Base-by-base conservation (phyloP, 495 filamentous ascomycete genomes). In the Aspergillus biplanus region DNA sequence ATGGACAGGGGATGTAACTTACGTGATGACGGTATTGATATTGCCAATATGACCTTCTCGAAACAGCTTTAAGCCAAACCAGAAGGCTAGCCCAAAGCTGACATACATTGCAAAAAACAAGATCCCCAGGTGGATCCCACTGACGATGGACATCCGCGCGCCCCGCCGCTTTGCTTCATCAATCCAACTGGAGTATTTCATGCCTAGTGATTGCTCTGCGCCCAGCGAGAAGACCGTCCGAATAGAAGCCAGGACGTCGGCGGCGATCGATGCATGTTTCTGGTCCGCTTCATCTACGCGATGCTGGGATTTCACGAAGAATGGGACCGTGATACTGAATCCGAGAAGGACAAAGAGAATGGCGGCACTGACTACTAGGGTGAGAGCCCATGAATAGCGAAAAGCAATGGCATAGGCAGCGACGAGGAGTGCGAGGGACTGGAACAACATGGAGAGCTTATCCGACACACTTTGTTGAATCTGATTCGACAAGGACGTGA, bases 391-490 rank as follows among this genome's bases (percentile, higher is more conserved):
- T 16, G 81, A 80, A 16, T 82, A 71, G 8, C 71, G 68, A 63
- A 86, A 84, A 6, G 78, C 84, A n/a, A 85, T 77, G 0, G 69
- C 75, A 52, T 80, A 84, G 2, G 85, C 82, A 0, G 83, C 67
- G n/a, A 85, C 63, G n/a, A 87, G 79, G 27, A 81, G 77, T 5
- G 78, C 72, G 32, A 81, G 62, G 0, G 78, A 76, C 56, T 83
- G 77, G 6, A 86, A 73, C 39, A 81, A 76, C 8, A 83, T 66
- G 1, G 80, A 81, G 5, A 79, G 71, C 42, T 82, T 83, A 57
- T 87, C 85, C 0, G 88, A 89, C 37, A 92, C 86, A 37, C 88
- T 87, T 34, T 85, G 72, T 60, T 92, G 88, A 32, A 92, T 73
- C 0, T 81, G 79, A 62, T 89, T 90, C 16, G 86, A 84, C 4